Evolutionary conservation across 768 basidiomycete genomes (phyloP), one percentile per base, ranked within the genome.

Genomic region (Russula virescens): DNA sequence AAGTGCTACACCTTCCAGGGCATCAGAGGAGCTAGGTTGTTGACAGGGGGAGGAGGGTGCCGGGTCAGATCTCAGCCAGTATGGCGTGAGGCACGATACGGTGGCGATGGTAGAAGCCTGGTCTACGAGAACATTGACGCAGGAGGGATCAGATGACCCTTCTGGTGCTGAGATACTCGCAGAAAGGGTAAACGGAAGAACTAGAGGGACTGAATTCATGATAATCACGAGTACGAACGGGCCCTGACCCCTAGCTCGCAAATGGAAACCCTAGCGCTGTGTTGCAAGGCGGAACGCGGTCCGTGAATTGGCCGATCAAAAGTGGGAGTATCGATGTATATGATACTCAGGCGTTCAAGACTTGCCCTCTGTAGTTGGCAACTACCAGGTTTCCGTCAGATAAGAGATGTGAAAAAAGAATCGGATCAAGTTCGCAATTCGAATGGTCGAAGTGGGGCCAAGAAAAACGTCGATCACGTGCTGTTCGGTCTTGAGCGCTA

Each of bases 1-100:
- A 16, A 78, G 58, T 4, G 69, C 73, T 10, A 70, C 69, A 8
- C 74, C 74, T 49, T 58, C 58, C 45, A 51, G 51, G 10, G 66
- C 49, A 18, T 68, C 60, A 38, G 43, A 55, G 53, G 60, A 52
- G 28, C 43, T 26, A 31, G 25, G 51, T 47, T 48, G 62, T 40
- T 53, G 58, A 23, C 21, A 21, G 10, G 57, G 18, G 31, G 31
- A 31, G 31, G 62, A 31, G 31, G 52, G 43, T 2, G 19, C 38
- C 2, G 14, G 13, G 23, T 31, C 23, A 16, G 46, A 16, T 50
- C 46, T 50, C 13, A 34, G 25, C 58, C 53, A 63, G 49, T 54
- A 48, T 6, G 55, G 55, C 1, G 58, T 35, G 31, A 63, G 16
- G 25, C 52, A 50, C 34, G 62, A 49, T 1, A 63, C 62, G 50